These are phyloP conservation scores for Talaromyces sp. DNA, from an alignment of 2,329 filamentous ascomycete species.

Conservation along the genomic window DNA sequence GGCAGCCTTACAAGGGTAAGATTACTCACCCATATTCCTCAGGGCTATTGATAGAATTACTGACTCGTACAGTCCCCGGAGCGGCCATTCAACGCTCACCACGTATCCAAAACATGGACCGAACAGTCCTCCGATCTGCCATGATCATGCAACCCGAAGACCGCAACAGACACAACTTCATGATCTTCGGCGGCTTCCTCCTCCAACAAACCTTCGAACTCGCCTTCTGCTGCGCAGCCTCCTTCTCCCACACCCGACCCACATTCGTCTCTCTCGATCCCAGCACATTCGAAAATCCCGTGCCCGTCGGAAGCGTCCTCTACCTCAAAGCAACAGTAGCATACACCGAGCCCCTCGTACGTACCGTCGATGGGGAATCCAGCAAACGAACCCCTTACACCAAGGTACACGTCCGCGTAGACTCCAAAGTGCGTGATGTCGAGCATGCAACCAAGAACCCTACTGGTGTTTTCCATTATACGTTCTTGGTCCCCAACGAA, in stretches of 20 bases:
- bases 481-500: constrained; percentile 63
- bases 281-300: constrained; percentile 70
- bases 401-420: constrained; percentile 66
- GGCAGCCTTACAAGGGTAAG: constrained; percentile 59
- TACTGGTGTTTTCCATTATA: constrained; percentile 74
- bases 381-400: constrained; percentile 49
- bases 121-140: constrained; percentile 61
- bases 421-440: constrained; percentile 68
- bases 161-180: constrained; percentile 67
- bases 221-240: constrained; percentile 70
- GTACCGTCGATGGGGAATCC: constrained; percentile 42
- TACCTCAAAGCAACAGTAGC: constrained; percentile 70
- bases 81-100: constrained; percentile 52
- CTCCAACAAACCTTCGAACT: constrained; percentile 73
- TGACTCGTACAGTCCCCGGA: constrained; percentile 48
- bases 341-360: constrained; percentile 58
- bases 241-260: constrained; percentile 65
- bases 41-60: not conserved
- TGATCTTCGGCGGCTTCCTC: constrained; percentile 75
- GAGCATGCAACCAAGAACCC: constrained; percentile 65
- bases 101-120: constrained; percentile 61
- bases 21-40: not conserved
- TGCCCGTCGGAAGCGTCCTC: constrained; percentile 69
- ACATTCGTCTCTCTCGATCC: constrained; percentile 71
- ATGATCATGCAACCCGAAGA: constrained; percentile 74